Evolutionary conservation across 345 rosid genomes (phyloP), one percentile per base, ranked within the genome.

Genomic region (Passiflora organensis): DNA sequence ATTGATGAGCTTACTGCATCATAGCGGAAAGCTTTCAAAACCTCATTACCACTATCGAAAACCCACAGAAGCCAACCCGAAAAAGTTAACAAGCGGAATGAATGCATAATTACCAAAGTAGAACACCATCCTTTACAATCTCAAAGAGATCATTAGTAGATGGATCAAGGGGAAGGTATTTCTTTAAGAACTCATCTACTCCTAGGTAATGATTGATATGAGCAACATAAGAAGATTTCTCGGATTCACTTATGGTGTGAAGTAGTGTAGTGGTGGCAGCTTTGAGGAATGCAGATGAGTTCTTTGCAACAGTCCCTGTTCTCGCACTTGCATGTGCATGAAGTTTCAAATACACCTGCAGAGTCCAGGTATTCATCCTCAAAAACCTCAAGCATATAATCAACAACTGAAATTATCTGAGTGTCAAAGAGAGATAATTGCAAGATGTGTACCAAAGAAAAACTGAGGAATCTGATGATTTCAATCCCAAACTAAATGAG

Each of bases 171-270:
- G 96, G 99, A 6, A 93, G 80, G 63, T 68, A 75, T 74, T 81
- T 89, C 64, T 75, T 78, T 23, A 93, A 39, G 66, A 93, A 84
- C 9, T 79, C 80, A 79, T 93, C 99, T 41, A 65, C 85, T 47
- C 78, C 86, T 16, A 93, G 87, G 58, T 89, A 93, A 56, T 84
- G 84, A 75, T 93, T 93, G 65, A 93, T 89, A 59, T 93, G 99
- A 49, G 84, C 82, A 2, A 85, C 94, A 60, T 93, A 93, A 20
- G 99, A 89, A 23, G 99, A 71, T 57, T 86, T 93, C 76, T 93
- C 99, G 4, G 99, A 79, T 70, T 93, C 91, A 4, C 95, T 93
- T 52, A 93, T 93, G 18, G 96, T 89, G 69, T 93, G 99, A 59
- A 93, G 82, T 75, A 93, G 39, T 37, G 91, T 93, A 12, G 99